A percentile compares a stretch with the other conserved stretches of the same genome.
phyloP scores from a whole-genome alignment of 2,329 filamentous ascomycete genomes.

The Colletotrichum ledebouriae region DNA sequence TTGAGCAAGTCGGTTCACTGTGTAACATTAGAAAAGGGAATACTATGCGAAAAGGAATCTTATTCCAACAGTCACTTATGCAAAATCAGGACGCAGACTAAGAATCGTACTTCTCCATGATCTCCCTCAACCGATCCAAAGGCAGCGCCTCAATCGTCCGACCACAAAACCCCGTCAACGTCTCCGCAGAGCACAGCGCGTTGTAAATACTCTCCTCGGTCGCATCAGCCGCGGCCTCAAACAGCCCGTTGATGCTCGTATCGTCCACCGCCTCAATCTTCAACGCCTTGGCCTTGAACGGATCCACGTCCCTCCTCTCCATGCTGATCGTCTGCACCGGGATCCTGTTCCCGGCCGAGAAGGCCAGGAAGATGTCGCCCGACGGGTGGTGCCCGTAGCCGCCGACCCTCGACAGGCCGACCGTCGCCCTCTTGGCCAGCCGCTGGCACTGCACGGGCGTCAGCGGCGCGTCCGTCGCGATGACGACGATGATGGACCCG shows the following conservation, averaged over 20 bases:
- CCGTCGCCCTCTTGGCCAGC: slow-evolving; percentile 71
- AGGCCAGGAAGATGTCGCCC: slow-evolving; percentile 76
- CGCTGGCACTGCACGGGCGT: slow-evolving; percentile 68
- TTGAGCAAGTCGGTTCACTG: too few species aligned
- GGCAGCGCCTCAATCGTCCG: slow-evolving; percentile 64
- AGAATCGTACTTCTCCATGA: slow-evolving; percentile 56
- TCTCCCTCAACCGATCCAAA: slow-evolving; percentile 59
- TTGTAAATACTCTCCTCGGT: slow-evolving; percentile 78
- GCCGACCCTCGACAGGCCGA: slow-evolving; percentile 72
- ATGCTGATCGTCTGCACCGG: slow-evolving; percentile 56
- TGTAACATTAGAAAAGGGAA: too few species aligned
- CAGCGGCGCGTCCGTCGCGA: slow-evolving; percentile 73
- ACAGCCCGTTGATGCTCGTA: slow-evolving; percentile 70
- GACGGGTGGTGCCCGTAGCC: slow-evolving; percentile 73
- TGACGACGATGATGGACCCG: slow-evolving; percentile 71
- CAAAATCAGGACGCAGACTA: not conserved
- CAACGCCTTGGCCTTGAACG: slow-evolving; percentile 53
- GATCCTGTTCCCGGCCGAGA: slow-evolving; percentile 71
- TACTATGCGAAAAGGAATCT: too few species aligned
- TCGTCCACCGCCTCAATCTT: slow-evolving; percentile 66
- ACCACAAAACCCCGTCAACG: slow-evolving; percentile 67
- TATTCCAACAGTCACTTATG: too few species aligned
- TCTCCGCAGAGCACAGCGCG: slow-evolving; percentile 71
- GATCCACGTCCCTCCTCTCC: slow-evolving; percentile 53
- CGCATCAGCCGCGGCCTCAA: slow-evolving; percentile 72